Evolutionary conservation across 768 basidiomycete genomes (phyloP).

Genomic region (Russula griseocarnosa): DNA sequence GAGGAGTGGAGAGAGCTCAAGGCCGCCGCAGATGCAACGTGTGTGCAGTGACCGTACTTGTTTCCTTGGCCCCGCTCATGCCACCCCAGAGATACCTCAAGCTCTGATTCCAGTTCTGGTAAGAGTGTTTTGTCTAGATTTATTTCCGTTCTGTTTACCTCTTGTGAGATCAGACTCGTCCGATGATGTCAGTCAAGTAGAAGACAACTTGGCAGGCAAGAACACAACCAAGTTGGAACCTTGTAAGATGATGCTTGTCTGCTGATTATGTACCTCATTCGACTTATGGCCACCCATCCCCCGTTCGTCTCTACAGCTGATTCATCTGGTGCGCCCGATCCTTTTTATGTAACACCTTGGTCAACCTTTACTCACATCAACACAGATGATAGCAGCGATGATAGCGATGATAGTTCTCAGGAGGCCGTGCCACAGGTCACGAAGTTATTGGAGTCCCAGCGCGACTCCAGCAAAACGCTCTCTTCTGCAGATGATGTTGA

Average conservation of each 20-base stretch:
- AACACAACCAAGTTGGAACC: slow-evolving; percentile 3
- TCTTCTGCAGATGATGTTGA: slow-evolving; percentile 21
- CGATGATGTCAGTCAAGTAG: slow-evolving; percentile 14
- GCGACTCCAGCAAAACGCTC: slow-evolving; percentile 26
- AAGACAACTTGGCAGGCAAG: slow-evolving; percentile 1
- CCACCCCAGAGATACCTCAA: slow-evolving; percentile 18
- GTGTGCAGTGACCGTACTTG: not conserved
- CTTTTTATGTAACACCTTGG: not conserved
- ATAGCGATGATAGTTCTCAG: not conserved
- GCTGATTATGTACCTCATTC: slow-evolving; percentile 4
- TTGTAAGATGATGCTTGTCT: slow-evolving; percentile 14
- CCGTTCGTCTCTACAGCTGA: not conserved
- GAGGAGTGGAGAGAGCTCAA: slow-evolving; percentile 52
- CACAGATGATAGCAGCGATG: slow-evolving; percentile 12
- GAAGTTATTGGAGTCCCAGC: not conserved
- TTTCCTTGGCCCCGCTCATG: not conserved
- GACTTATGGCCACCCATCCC: slow-evolving; percentile 11
- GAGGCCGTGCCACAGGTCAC: not conserved
- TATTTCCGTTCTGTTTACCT: slow-evolving; percentile 9
- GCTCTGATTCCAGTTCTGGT: slow-evolving; percentile 29
- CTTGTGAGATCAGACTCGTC: slow-evolving; percentile 27
- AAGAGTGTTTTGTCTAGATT: not conserved
- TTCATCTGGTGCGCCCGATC: slow-evolving; percentile 11
- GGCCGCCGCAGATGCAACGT: slow-evolving; percentile 18
- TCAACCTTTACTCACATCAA: not conserved